Evolutionary conservation across 176 grass and related monocot species (phyloP), one percentile per base, ranked within the genome.

Genomic region (Echinochloa phyllopogon): DNA sequence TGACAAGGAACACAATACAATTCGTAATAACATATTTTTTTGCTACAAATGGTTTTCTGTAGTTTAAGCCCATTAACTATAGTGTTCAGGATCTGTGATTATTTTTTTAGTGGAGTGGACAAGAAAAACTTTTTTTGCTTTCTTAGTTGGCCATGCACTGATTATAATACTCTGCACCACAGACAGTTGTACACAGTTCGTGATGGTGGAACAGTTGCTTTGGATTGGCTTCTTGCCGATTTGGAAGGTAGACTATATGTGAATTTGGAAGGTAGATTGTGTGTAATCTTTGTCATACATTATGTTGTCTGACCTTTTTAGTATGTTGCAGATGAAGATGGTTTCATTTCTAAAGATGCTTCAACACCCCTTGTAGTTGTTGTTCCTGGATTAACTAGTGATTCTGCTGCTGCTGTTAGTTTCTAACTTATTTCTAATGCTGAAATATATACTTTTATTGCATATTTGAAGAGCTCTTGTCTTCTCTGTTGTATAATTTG

Each of bases 181-280:
- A 99, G 96, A 90, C 91, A 99, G 79, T 78, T 96, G 81, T 99
- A 89, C 84, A 96, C 84, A 38, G 81, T 82, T 38, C 40, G 12
- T 79, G 87, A 99, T 86, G 96, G 93, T 89, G 96, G 96, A 77
- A 99, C 91, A 4, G 64, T 99, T 87, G 93, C 96, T 90, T 90
- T 99, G 77, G 93, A 96, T 85, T 99, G 93, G 96, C 74, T 96
- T 70, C 68, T 87, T 45, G 86, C 83, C 62, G 83, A 99, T 79
- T 80, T 85, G 84, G 73, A 99, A 78, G 72, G 87, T 72, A 83
- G 57, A 68, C 29, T 33, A 2, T 33, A 2, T 33, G 29, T 33
- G 29, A 33, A 33, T 33, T 33, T 33, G 29, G 29, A 33, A 33
- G 29, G 29, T 39, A 74, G 2, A 36, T 17, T 83, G 6, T 74